Percentiles rank a stretch among this genome's conserved stretches.
These are phyloP conservation scores for Ceratocystis lukuohia DNA, from an alignment of 2,329 filamentous ascomycete genomes.

Conservation along the genomic window DNA sequence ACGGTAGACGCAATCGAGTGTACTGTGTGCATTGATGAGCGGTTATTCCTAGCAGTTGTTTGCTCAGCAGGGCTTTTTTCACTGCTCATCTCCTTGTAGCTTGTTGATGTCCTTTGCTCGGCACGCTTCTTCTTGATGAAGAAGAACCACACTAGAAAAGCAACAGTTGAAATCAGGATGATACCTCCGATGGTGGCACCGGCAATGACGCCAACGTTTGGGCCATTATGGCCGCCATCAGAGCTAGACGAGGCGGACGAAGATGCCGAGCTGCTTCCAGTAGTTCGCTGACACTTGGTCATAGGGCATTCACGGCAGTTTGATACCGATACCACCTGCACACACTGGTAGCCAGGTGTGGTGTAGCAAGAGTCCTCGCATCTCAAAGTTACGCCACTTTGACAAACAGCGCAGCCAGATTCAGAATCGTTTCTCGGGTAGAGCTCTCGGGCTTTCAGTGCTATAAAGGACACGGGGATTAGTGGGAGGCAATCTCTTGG, in stretches of 20 bases:
- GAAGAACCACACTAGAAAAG: constrained; percentile 77
- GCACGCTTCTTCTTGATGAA: constrained; percentile 68
- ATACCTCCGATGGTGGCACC: constrained; percentile 84
- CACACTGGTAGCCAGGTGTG: constrained; percentile 19
- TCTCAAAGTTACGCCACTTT: constrained; percentile 18
- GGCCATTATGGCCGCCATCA: constrained; percentile 30
- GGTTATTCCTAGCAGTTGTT: constrained; percentile 41
- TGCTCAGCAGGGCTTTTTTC: constrained; percentile 21
- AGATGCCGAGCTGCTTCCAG: constrained; percentile 6
- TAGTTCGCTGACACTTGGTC: constrained; percentile 19
- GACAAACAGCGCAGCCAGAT: constrained; percentile 20
- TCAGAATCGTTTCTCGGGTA: constrained; percentile 19
- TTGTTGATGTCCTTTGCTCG: constrained; percentile 8
- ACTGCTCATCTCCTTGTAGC: constrained; percentile 37
- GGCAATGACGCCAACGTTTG: constrained; percentile 73
- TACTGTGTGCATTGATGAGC: constrained; percentile 73
- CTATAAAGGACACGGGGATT: constrained; percentile 5
- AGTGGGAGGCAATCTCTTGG: not conserved
- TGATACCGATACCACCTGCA: constrained; percentile 20
- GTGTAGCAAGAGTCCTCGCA: constrained; percentile 20
- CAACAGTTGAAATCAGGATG: constrained; percentile 55
- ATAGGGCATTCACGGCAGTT: constrained; percentile 21
- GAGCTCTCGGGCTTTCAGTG: constrained; percentile 20
- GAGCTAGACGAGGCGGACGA: constrained; percentile 3
- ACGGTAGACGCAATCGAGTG: constrained; percentile 91